A percentile compares a stretch with the other conserved stretches of the same genome.
Conservation (phyloP, 2,329 filamentous ascomycete species). For the Lachnum nothofagi region DNA sequence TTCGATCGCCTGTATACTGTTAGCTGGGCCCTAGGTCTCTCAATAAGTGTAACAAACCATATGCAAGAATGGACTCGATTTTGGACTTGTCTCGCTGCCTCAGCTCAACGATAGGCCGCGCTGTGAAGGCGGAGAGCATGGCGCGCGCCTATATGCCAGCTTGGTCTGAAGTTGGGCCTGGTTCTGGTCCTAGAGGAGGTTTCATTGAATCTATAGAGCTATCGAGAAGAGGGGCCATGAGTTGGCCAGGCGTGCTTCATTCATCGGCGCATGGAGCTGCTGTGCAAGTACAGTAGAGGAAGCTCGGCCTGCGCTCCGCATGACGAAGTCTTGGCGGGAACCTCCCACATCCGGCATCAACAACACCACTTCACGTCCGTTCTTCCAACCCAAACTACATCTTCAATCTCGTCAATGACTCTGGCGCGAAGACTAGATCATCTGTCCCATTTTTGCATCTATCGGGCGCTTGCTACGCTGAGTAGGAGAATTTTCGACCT, state of each 20-base stretch:
- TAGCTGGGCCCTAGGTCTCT: slow-evolving; percentile 8
- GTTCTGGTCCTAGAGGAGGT: slow-evolving; percentile 13
- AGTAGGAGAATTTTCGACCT: too few relatives aligned
- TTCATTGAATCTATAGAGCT: slow-evolving; percentile 17
- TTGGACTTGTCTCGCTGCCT: slow-evolving; percentile 91
- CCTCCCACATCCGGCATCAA: too few relatives aligned
- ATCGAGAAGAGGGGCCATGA: slow-evolving; percentile 1
- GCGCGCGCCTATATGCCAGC: slow-evolving; percentile 35
- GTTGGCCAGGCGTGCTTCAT: slow-evolving; percentile 6
- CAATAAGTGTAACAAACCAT: slow-evolving; percentile 51
- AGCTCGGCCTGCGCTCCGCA: too few relatives aligned
- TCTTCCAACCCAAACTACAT: too few relatives aligned
- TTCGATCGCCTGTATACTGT: slow-evolving; percentile 63
- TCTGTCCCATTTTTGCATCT: too few relatives aligned
- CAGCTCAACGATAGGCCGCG: slow-evolving; percentile 94
- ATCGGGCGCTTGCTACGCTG: too few relatives aligned
- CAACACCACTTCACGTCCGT: too few relatives aligned
- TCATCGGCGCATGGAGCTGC: slow-evolving; percentile 13
- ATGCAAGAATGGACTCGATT: slow-evolving; percentile 91
- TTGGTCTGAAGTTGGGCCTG: slow-evolving; percentile 11
- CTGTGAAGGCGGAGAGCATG: slow-evolving; percentile 97
- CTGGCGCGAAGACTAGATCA: too few relatives aligned
- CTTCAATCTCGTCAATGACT: too few relatives aligned
- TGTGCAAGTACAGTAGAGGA: slow-evolving; percentile 3
- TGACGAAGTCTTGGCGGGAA: too few relatives aligned